Evolutionary conservation across 495 filamentous ascomycete species (phyloP), one percentile per base, ranked within the genome.

Genomic region (Amniculicola lignicola): DNA sequence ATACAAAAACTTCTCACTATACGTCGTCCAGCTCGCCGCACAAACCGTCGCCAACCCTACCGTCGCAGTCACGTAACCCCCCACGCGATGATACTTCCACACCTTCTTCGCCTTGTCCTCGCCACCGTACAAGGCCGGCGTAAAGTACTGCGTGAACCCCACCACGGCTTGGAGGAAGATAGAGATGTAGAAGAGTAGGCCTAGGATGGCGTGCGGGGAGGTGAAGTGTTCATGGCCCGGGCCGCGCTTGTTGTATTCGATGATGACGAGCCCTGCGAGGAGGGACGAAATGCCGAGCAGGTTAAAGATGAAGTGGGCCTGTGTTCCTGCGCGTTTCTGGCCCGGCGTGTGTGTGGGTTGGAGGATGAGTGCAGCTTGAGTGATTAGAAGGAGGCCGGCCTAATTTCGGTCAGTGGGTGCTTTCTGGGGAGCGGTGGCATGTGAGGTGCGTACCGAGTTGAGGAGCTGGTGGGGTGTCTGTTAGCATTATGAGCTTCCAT

Each of bases 21-120:
- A 95, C 16, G 75, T 70, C 31, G 90, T 94, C 75, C 85, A 76
- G 37, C 82, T 88, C 6, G 91, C 89, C 51, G 85, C 85, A 46
- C 76, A 69, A 31, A 95, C 77, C 10, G 90, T 92, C 24, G 79
- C 82, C 61, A 93, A 72, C 61, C 86, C 77, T 67, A 92, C 51
- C 43, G 82, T 52, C 41, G 95, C 65, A 56, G 90, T 70, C 29
- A 81, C 59, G 70, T 97, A 97, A 15, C 92, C 92, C n/a, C 73
- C 75, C 51, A 75, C 70, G 12, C 92, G 82, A 69, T 96, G 92
- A 62, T 90, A 96, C 67, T 95, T 95, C 74, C 90, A 97, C 27
- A 93, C 58, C 29, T 70, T 74, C 76, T 90, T 94, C 24, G 89
- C 92, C 0, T 81, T 85, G 21, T 87, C 83, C 50, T 83, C 83